A percentile compares a stretch with the other conserved stretches of the same genome.
phyloP scores from a whole-genome alignment of 2,329 filamentous ascomycete genomes.

The Mycocentrospora acerina region DNA sequence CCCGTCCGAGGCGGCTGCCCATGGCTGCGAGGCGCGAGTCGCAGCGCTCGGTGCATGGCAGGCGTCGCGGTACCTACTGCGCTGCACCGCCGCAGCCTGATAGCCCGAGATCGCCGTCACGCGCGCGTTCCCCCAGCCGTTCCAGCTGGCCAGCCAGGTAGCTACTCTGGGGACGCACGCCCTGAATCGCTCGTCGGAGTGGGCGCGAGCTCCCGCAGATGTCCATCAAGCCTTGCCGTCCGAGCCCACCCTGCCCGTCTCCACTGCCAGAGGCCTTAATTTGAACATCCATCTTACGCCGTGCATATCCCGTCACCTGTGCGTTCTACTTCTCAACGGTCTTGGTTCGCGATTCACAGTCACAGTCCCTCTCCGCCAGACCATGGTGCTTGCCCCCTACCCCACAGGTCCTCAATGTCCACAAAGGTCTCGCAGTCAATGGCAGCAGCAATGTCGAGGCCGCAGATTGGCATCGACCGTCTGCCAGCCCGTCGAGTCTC shows the following conservation, averaged over 20 bases:
- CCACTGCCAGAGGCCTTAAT: constrained; percentile 43
- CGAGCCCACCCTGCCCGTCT: constrained; percentile 26
- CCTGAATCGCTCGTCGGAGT: constrained; percentile 32
- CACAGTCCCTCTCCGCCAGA: constrained; percentile 24
- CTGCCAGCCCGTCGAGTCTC: constrained; percentile 69
- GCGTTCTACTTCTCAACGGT: constrained; percentile 26
- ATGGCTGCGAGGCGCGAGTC: no score
- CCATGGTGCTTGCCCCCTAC: constrained; percentile 34
- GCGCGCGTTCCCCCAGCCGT: constrained; percentile 21
- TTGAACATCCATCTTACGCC: constrained; percentile 39
- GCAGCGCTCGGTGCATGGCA: background rate
- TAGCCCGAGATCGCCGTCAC: constrained; percentile 36
- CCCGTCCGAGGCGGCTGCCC: background rate
- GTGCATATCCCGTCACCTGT: constrained; percentile 22
- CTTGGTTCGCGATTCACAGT: constrained; percentile 15
- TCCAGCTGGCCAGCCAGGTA: constrained; percentile 9
- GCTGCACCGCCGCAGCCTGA: constrained; percentile 18
- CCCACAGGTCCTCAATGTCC: constrained; percentile 28
- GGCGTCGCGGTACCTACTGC: constrained; percentile 11
- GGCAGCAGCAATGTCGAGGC: constrained; percentile 62
- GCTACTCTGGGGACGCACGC: constrained; percentile 12
- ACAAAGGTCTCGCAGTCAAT: constrained; percentile 33
- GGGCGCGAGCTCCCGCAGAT: constrained; percentile 34
- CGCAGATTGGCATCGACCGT: constrained; percentile 79
- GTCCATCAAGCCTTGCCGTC: constrained; percentile 33